These are phyloP conservation scores for Sarcocystis neurona DNA, from an alignment of 169 alveolate genomes.

Conservation along the genomic window DNA sequence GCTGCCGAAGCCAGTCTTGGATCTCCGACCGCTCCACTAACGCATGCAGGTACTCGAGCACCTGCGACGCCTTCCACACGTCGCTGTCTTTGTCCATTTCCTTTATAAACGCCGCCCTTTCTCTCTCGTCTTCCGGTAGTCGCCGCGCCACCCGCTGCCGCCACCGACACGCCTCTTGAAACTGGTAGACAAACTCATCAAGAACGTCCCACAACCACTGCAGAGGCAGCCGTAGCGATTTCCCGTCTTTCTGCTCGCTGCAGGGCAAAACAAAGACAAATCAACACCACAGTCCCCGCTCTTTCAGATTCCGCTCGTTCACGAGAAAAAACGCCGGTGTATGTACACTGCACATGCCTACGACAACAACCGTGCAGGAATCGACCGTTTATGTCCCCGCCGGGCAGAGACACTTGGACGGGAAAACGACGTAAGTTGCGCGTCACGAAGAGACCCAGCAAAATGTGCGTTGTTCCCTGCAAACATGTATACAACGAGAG, in stretches of 20 bases:
- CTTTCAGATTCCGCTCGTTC: too few species aligned
- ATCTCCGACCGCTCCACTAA: conserved; percentile 42
- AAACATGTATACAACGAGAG: too few species aligned
- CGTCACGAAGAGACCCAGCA: too few species aligned
- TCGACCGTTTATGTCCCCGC: too few species aligned
- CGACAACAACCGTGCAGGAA: too few species aligned
- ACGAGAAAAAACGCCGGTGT: too few species aligned
- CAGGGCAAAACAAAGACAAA: conserved; percentile 64
- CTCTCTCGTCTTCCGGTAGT: conserved; percentile 68
- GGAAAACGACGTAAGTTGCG: too few species aligned
- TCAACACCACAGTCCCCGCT: conserved; percentile 14
- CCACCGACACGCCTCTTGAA: conserved; percentile 79
- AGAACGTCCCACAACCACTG: conserved; percentile 85
- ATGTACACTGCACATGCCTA: too few species aligned
- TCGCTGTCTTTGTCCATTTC: conserved; percentile 43
- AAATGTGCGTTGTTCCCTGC: too few species aligned
- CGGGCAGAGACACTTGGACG: too few species aligned
- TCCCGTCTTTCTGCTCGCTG: conserved; percentile 44
- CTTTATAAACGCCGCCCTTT: conserved; percentile 45
- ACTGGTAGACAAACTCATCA: conserved; percentile 83
- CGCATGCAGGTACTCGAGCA: conserved; percentile 25
- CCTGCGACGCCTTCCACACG: conserved; percentile 49
- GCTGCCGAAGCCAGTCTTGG: conserved; percentile 25
- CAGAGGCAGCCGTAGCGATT: conserved; percentile 76
- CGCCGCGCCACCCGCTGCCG: conserved; percentile 52